Base-by-base conservation (phyloP, 1,139 yeast genomes). In the Schwanniomyces etchellsii region DNA sequence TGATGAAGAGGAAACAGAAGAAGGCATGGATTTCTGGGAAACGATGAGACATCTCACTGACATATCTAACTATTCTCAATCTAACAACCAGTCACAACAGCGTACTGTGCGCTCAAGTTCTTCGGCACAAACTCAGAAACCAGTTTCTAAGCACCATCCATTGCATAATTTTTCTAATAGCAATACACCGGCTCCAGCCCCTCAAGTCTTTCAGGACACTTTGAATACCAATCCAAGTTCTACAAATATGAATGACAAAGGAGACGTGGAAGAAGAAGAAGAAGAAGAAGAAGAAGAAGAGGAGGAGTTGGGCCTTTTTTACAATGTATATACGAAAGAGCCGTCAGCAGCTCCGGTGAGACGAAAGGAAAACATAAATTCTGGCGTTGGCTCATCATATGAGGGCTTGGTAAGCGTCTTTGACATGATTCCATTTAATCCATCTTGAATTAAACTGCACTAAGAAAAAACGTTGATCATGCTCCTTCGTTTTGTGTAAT, bases 11-110 rank as follows among this genome's bases (percentile, higher is more conserved):
- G 60, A 43, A 20, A 48, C 49, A 21, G 54, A 62, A 33, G 64
- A 58, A 35, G 85, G 76, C 12, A 44, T 73, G 21, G 86, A 78
- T 48, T 80, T 79, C 45, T 79, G 85, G 83, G 86, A 80, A 42
- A 73, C 77, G 2, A 67, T 81, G 71, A 63, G 81, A 34, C 66
- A 77, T 18, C 50, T 78, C 20, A 53, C 64, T 4, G 59, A 52
- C 24, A 21, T 46, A 11, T 55, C 70, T 3, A 60, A 55, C 44
- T 58, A 37, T 36, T 61, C 23, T 11, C 21, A 29, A 10, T 27
- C 27, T 9, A 18, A 18, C n/a, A 18, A 18, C 7, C 21, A 7
- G 21, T 7, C 7, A 7, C 7, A 23, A 7, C 25, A 23, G 6
- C 9, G 14, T 7, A 23, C 6, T 9, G 35, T 34, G 42, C n/a